Evolutionary conservation across 2,329 filamentous ascomycete genomes (phyloP).

Genomic region (Talaromyces sp.): DNA sequence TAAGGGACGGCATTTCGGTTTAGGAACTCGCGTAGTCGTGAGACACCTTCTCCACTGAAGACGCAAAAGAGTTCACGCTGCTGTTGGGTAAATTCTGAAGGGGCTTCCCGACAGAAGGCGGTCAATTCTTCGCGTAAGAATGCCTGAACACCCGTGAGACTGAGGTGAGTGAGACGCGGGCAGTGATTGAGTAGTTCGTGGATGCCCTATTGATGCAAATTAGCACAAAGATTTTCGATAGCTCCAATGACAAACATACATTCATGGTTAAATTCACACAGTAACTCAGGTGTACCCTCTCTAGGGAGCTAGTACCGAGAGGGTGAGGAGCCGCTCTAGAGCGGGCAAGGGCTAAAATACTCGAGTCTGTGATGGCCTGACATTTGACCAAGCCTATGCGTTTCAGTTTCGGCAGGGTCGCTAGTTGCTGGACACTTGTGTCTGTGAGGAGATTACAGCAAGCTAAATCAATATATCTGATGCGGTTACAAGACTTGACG

Average conservation of each 20-base stretch:
- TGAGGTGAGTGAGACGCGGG: conserved; percentile 86
- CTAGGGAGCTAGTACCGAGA: conserved; percentile 65
- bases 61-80: conserved; percentile 96
- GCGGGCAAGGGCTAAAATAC: conserved; percentile 77
- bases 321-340: conserved; percentile 52
- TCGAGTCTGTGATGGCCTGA: conserved; percentile 79
- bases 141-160: conserved; percentile 85
- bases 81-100: conserved; percentile 87
- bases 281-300: conserved; percentile 94
- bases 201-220: conserved; percentile 63
- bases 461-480: conserved; percentile 96
- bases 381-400: conserved; percentile 95
- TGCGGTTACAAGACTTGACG: conserved; percentile 82
- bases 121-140: conserved; percentile 84
- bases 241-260: conserved; percentile 49
- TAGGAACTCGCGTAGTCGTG: conserved; percentile 70
- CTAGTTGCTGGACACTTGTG: conserved; percentile 75
- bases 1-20: conserved; percentile 46
- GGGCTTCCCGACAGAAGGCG: conserved; percentile 79
- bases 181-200: conserved; percentile 84
- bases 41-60: conserved; percentile 84
- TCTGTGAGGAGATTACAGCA: conserved; percentile 90
- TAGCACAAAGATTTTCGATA: conserved; percentile 19
- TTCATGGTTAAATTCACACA: conserved; percentile 78
- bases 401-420: conserved; percentile 85